These are phyloP conservation scores for Theobroma cacao DNA, from an alignment of 345 rosid genomes.

Conservation along the genomic window DNA sequence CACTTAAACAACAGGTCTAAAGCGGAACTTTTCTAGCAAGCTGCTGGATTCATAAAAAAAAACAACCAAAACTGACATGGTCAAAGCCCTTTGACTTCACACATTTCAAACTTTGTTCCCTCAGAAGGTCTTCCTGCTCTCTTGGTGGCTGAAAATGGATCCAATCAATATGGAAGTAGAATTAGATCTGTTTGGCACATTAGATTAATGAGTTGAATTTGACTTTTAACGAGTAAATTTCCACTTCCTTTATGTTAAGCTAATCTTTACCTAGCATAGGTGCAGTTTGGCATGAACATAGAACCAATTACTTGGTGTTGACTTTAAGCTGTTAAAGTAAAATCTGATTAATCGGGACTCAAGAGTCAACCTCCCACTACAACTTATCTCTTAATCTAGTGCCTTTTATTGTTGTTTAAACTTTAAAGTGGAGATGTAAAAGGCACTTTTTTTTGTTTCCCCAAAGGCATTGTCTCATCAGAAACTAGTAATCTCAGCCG, in stretches of 20 bases:
- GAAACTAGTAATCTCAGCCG: not conserved
- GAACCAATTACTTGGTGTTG: constrained; percentile 6
- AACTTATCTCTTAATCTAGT: constrained; percentile 10
- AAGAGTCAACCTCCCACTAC: constrained; percentile 30
- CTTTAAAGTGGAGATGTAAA: not conserved
- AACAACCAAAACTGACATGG: not conserved
- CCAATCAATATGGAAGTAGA: not conserved
- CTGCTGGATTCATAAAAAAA: not conserved
- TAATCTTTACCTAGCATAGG: not conserved
- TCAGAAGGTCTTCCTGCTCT: not conserved
- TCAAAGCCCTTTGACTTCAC: not conserved
- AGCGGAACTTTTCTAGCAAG: not conserved
- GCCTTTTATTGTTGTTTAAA: constrained; percentile 13
- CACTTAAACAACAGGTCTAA: not conserved
- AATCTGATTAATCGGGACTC: not conserved
- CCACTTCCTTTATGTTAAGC: not conserved
- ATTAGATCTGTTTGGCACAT: not conserved
- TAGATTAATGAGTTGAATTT: not conserved
- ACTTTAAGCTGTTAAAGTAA: constrained; percentile 8
- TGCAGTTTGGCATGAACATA: not conserved
- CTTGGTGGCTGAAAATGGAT: not conserved
- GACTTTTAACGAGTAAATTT: not conserved
- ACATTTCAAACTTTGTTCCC: not conserved
- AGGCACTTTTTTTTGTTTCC: not conserved
- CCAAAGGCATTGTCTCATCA: not conserved